Evolutionary conservation across 1,284 basidiomycete species (phyloP), one percentile per base, ranked within the genome.

Genomic region (Sporisorium graminicola): DNA sequence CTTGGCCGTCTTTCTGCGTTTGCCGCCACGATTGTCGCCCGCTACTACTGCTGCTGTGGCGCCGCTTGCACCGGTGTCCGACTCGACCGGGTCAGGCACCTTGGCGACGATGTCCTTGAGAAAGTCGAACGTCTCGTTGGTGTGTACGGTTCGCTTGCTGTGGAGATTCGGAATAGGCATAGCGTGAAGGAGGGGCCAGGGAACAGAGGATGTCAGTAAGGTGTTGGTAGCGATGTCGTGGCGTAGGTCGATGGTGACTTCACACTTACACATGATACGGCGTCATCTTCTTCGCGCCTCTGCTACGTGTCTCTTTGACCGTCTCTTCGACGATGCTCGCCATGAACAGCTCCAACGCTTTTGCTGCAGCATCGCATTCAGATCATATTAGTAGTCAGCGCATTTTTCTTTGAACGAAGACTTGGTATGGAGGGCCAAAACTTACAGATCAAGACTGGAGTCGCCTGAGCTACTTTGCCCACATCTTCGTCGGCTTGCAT

Each of bases 401-500:
- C n/a, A n/a, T n/a, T n/a, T n/a, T n/a, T n/a, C n/a, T n/a, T n/a
- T n/a, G n/a, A n/a, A n/a, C n/a, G n/a, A n/a, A n/a, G n/a, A n/a
- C 29, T 31, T 31, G 29, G 9, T 20, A 46, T 2, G 18, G n/a
- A n/a, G 8, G 26, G 29, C 5, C 9, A 26, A 18, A 24, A 90
- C 94, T 86, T 85, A 98, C 97, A 99, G 81, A 99, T 97, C 73
- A 98, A 93, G 65, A 99, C 91, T 0, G 97, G 97, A 5, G 96
- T 98, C 16, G 94, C 95, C 84, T 95, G 94, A 1, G 97, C 95
- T 20, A 99, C 94, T 87, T 99, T 99, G 63, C 97, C 96, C 18
- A 99, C 96, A 86, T 99, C 96, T 85, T 99, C 97, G 86, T 99
- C 96, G 86, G 96, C 95, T 88, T 99, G 96, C 94, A 99, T 99